phyloP scores from a whole-genome alignment of 2,329 filamentous ascomycete species.

The Drechslerella dactyloides region DNA sequence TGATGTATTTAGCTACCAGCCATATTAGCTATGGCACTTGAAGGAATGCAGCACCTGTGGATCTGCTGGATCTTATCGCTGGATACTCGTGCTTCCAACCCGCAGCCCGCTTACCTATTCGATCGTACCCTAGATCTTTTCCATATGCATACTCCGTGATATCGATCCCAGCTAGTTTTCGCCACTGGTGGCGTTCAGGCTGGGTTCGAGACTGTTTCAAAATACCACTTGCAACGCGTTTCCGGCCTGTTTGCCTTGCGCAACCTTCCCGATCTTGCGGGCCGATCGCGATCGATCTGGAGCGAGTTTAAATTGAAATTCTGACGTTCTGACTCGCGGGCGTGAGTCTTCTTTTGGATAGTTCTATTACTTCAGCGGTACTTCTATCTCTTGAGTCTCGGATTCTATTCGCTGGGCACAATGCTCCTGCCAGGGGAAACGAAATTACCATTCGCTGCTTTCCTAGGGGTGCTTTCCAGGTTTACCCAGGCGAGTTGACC shows the following conservation, averaged over 20 bases:
- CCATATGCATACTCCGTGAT: no score
- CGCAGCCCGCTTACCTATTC: no score
- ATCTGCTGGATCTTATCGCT: no score
- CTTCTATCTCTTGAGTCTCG: no score
- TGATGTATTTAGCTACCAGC: neutral
- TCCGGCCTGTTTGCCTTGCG: conserved; percentile 23
- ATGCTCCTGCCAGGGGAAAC: no score
- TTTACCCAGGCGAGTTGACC: no score
- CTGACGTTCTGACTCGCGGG: neutral
- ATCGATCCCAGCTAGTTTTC: no score
- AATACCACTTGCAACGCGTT: conserved; percentile 8
- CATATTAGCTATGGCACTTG: no score
- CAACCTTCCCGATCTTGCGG: conserved; percentile 28
- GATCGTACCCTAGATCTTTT: no score
- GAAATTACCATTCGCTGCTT: neutral
- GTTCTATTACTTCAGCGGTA: neutral
- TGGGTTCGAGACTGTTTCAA: neutral
- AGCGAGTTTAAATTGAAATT: neutral
- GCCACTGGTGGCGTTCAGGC: neutral
- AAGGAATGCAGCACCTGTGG: no score
- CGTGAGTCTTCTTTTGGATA: neutral
- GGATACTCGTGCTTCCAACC: no score
- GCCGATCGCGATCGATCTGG: conserved; percentile 31
- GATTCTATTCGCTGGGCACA: no score
- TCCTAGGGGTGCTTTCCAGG: neutral